phyloP scores from a whole-genome alignment of 2,329 filamentous ascomycete genomes.

The Bipolaris sorokiniana region DNA sequence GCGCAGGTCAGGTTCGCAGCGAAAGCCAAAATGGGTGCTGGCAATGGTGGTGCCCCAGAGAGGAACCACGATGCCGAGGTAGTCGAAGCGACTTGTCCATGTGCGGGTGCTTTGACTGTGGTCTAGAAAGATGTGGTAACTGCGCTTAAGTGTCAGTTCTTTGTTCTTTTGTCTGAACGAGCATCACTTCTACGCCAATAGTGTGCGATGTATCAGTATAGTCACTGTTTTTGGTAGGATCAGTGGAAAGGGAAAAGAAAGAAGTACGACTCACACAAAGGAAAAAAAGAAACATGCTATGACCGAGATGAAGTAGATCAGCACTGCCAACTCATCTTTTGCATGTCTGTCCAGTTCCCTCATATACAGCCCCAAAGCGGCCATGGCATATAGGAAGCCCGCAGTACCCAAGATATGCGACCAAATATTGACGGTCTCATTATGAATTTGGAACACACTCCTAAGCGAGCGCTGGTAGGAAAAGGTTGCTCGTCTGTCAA shows the following conservation, averaged over 20 bases:
- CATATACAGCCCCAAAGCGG: background rate
- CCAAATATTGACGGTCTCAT: constrained; percentile 16
- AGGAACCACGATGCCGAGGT: constrained; percentile 71
- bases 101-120: constrained; percentile 76
- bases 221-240: background rate
- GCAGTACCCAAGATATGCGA: constrained; percentile 8
- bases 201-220: too few species aligned
- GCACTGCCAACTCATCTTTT: constrained; percentile 7
- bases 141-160: constrained; percentile 34
- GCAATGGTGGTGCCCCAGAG: constrained; percentile 90
- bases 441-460: constrained; percentile 5
- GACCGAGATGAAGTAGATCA: constrained; percentile 11
- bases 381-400: background rate
- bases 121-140: constrained; percentile 80
- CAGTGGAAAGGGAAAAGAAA: background rate
- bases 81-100: constrained; percentile 88
- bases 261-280: constrained; percentile 40
- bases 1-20: constrained; percentile 42
- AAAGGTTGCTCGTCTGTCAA: background rate
- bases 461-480: constrained; percentile 4
- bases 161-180: background rate
- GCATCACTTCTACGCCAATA: too few species aligned
- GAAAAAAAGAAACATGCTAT: constrained; percentile 16
- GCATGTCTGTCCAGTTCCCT: background rate
- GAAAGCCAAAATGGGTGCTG: constrained; percentile 65